These are phyloP conservation scores for Cladorrhinum sp. DNA, from an alignment of 2,329 filamentous ascomycete species.

Conservation along the genomic window DNA sequence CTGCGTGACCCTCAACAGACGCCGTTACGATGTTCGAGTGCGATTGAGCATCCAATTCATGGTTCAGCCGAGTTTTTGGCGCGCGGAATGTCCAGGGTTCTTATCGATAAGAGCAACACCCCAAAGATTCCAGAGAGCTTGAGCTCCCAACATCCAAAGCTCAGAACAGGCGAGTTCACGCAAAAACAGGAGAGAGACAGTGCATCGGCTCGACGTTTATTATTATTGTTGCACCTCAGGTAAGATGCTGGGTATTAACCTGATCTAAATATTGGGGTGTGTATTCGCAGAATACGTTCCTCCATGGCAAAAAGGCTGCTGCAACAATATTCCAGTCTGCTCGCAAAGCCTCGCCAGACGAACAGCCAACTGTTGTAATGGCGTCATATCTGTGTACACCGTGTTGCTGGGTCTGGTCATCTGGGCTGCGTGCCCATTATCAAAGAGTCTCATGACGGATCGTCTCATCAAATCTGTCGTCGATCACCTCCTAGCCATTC, in stretches of 20 bases:
- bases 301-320: not conserved
- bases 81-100: slow-evolving; percentile 18
- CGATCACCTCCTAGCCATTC: not conserved
- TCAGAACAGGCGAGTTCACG: not conserved
- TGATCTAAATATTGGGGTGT: not conserved
- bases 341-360: not conserved
- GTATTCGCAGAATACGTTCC: not conserved
- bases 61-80: slow-evolving; percentile 26
- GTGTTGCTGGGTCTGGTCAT: not conserved
- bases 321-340: not conserved
- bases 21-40: slow-evolving; percentile 17
- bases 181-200: not conserved
- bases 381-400: not conserved
- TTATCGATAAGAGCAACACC: slow-evolving; percentile 29
- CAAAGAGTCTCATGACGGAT: not conserved
- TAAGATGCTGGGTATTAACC: not conserved
- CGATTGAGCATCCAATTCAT: not conserved
- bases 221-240: not conserved
- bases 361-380: not conserved
- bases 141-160: not conserved
- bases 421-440: not conserved
- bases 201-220: slow-evolving; percentile 11
- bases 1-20: slow-evolving; percentile 23
- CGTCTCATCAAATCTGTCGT: not conserved
- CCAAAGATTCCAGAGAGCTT: not conserved